A percentile compares a stretch with the other conserved stretches of the same genome.
Evolutionary conservation across 2,329 filamentous ascomycete genomes (phyloP).

Genomic region (Fusarium clavum): DNA sequence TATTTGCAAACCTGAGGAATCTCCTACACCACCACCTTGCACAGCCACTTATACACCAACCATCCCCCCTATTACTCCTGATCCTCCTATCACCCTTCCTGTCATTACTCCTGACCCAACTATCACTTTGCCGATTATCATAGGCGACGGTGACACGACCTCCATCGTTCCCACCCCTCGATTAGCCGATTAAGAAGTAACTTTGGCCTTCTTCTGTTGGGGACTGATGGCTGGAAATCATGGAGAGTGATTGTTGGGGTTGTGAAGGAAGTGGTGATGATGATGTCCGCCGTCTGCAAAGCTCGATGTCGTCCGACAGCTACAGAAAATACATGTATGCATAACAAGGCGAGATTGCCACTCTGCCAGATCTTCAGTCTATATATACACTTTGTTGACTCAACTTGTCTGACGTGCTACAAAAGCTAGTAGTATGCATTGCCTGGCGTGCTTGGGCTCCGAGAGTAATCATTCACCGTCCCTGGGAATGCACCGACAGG

Average conservation of each 20-base stretch:
- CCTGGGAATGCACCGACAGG: slow-evolving; percentile 65
- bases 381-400: background rate
- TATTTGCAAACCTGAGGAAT: slow-evolving; percentile 41
- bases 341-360: background rate
- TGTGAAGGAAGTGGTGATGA: background rate
- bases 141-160: background rate
- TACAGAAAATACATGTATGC: background rate
- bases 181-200: background rate
- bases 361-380: background rate
- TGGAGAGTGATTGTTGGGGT: background rate
- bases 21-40: slow-evolving; percentile 41
- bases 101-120: slow-evolving; percentile 6
- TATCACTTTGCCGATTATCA: background rate
- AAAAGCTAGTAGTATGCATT: slow-evolving; percentile 54
- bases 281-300: background rate
- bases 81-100: background rate
- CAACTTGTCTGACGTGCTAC: background rate
- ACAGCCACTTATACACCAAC: slow-evolving; percentile 34
- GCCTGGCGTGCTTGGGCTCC: slow-evolving; percentile 46
- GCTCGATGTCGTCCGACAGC: background rate
- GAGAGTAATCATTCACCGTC: slow-evolving; percentile 54
- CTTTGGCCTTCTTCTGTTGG: background rate
- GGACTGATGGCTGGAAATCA: background rate
- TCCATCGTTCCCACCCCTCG: background rate
- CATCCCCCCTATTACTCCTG: background rate